Evolutionary conservation across 1,284 basidiomycete species (phyloP).

Genomic region (Ganoderma leucocontextum): DNA sequence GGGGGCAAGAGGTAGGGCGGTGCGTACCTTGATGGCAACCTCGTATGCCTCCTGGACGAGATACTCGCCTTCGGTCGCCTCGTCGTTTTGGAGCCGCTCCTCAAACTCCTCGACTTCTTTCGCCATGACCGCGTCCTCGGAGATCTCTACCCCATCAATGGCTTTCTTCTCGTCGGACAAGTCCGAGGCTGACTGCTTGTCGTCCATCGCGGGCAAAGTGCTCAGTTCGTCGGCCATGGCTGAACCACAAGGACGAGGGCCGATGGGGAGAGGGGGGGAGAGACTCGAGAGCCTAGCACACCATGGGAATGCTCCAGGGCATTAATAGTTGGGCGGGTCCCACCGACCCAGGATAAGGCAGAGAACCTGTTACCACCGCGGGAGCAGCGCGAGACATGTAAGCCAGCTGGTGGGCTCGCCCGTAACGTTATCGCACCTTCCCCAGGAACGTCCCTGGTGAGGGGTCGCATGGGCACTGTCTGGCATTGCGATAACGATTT

Average conservation of each 20-base stretch:
- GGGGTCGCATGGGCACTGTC: not conserved
- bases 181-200: constrained; percentile 33
- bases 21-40: constrained; percentile 46
- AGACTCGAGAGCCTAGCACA: not conserved
- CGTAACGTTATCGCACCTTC: not conserved
- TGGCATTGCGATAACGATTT: not conserved
- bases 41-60: constrained; percentile 46
- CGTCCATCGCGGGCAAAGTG: constrained; percentile 30
- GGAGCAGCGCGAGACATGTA: not conserved
- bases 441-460: not conserved
- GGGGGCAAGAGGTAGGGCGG: not conserved
- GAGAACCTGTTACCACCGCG: not conserved
- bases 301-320: not conserved
- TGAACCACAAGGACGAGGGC: constrained; percentile 7
- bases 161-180: constrained; percentile 37
- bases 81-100: constrained; percentile 46
- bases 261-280: not conserved
- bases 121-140: constrained; percentile 36
- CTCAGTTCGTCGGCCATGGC: constrained; percentile 29
- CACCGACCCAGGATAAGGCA: not conserved
- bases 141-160: constrained; percentile 23
- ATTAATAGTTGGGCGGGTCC: not conserved
- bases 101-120: constrained; percentile 47
- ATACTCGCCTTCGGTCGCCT: constrained; percentile 43
- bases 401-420: not conserved